A percentile compares a stretch with the other conserved stretches of the same genome.
phyloP scores from a whole-genome alignment of 1,139 yeast species.

The Saccharomyces pastorianus region DNA sequence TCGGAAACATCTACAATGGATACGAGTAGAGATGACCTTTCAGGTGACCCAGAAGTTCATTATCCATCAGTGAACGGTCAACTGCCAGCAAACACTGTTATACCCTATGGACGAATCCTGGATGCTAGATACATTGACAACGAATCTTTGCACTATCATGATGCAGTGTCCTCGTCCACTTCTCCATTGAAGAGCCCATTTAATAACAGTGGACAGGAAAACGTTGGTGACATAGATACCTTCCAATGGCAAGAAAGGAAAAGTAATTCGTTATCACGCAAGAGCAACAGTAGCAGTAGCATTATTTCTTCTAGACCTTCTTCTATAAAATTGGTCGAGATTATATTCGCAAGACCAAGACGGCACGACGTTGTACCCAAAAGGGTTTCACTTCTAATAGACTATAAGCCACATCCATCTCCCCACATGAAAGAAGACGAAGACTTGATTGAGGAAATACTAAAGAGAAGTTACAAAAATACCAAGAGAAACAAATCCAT shows the following conservation, averaged over 20 bases:
- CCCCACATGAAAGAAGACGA: conserved; percentile 5
- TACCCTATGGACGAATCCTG: conserved; percentile 29
- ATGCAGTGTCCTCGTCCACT: background rate
- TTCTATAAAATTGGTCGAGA: conserved; percentile 17
- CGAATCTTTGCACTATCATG: background rate
- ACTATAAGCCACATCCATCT: conserved; percentile 6
- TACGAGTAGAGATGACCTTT: conserved; percentile 7
- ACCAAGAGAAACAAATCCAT: conserved; percentile 42
- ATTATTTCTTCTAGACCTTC: background rate
- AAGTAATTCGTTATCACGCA: background rate
- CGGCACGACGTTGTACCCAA: conserved; percentile 30
- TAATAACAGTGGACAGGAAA: background rate
- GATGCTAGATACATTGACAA: conserved; percentile 19
- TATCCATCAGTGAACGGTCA: conserved; percentile 12
- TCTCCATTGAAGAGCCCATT: background rate
- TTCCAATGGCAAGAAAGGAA: background rate
- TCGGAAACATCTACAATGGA: conserved; percentile 3
- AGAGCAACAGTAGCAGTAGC: background rate
- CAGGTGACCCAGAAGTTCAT: background rate
- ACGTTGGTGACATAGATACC: background rate
- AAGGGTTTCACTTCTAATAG: conserved; percentile 22
- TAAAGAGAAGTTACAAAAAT: conserved; percentile 36
- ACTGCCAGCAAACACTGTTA: conserved; percentile 27
- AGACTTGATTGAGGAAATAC: conserved; percentile 32
- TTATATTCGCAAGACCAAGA: conserved; percentile 30